Evolutionary conservation across 306 rosid genomes (phyloP).

Genomic region (Aeschynomene evenia): DNA sequence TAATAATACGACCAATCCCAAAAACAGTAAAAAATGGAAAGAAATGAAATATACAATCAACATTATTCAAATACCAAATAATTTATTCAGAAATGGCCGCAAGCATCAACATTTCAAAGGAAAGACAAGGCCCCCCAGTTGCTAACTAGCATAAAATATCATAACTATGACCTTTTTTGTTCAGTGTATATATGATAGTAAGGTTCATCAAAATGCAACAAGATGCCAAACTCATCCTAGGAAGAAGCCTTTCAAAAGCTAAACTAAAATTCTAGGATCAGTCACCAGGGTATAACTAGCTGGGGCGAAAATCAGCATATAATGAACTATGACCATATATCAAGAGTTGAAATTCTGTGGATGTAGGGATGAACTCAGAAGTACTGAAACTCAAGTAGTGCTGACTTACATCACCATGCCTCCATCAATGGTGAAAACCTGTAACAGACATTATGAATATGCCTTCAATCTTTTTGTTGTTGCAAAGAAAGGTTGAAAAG

Average conservation of each 20-base stretch:
- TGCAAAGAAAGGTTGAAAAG: not conserved
- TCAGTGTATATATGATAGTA: not conserved
- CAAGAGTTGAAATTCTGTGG: slow-evolving; percentile 24
- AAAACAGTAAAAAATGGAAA: too few relatives aligned
- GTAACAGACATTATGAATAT: slow-evolving; percentile 8
- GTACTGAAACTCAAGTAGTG: not conserved
- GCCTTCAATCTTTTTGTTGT: not conserved
- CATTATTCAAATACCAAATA: not conserved
- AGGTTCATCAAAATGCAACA: slow-evolving; percentile 9
- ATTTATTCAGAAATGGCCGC: not conserved
- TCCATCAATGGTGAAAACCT: slow-evolving; percentile 83
- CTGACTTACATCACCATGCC: slow-evolving; percentile 69
- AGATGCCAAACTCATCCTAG: slow-evolving; percentile 7
- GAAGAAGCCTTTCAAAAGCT: slow-evolving; percentile 9
- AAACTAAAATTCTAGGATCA: slow-evolving; percentile 32
- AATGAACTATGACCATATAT: slow-evolving; percentile 17
- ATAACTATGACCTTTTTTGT: too few relatives aligned
- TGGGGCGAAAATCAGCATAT: not conserved
- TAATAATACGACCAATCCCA: too few relatives aligned
- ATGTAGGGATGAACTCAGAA: not conserved
- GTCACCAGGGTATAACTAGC: slow-evolving; percentile 17
- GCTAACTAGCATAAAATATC: not conserved
- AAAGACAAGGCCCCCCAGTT: not conserved
- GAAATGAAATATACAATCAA: not conserved
- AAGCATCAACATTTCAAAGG: not conserved